Evolutionary conservation across 257 asterid genomes (phyloP).

Genomic region (Fraxinus americana): DNA sequence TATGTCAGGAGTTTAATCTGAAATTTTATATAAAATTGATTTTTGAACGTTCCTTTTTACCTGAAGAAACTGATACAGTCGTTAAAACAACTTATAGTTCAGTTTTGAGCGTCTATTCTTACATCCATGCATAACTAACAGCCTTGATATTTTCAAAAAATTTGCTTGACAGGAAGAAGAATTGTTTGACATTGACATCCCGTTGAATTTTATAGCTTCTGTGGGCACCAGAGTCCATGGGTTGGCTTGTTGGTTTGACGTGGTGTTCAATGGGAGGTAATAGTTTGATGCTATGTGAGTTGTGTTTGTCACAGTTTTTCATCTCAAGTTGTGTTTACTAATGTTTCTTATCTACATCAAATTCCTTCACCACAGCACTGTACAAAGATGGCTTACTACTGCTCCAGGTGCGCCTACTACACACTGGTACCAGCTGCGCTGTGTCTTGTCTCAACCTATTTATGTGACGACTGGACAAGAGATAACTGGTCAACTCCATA

Average conservation of each 20-base stretch:
- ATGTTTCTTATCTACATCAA: constrained; percentile 18
- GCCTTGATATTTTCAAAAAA: neutral
- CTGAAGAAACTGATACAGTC: too few relatives aligned
- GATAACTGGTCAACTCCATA: constrained; percentile 78
- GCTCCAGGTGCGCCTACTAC: constrained; percentile 98
- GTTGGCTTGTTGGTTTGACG: constrained; percentile 98
- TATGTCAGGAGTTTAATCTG: too few relatives aligned
- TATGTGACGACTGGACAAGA: constrained; percentile 99
- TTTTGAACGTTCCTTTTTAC: too few relatives aligned
- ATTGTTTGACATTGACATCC: constrained; percentile 79
- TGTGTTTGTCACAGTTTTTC: neutral
- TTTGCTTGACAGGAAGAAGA: constrained; percentile 78
- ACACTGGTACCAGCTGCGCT: constrained; percentile 97
- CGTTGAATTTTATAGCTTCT: constrained; percentile 66
- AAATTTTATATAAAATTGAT: too few relatives aligned
- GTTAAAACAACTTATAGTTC: too few relatives aligned
- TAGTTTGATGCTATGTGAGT: constrained; percentile 12
- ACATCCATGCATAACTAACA: too few relatives aligned
- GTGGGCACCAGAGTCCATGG: constrained; percentile 92
- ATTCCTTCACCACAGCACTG: constrained; percentile 51
- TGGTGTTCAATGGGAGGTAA: constrained; percentile 90
- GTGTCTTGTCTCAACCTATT: constrained; percentile 88
- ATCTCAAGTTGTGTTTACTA: neutral
- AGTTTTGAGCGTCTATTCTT: too few relatives aligned
- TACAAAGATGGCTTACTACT: constrained; percentile 93